Evolutionary conservation across 2,329 filamentous ascomycete species (phyloP), one percentile per base, ranked within the genome.

Genomic region (Arthrobotrys megalospora): DNA sequence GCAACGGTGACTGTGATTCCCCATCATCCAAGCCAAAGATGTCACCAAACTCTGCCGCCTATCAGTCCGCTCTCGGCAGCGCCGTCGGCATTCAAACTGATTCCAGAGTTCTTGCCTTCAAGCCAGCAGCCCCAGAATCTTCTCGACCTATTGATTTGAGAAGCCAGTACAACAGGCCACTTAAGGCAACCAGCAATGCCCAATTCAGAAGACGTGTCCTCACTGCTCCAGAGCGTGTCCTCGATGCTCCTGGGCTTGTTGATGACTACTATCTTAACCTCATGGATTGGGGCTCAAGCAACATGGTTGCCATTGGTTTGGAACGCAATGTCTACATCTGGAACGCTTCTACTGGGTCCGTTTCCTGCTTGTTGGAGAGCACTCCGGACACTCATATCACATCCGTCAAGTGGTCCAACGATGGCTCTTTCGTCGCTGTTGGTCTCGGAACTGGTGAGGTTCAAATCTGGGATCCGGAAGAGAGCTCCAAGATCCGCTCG

Each of bases 201-300:
- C 93, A 94, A 36, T 94, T 94, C 85, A 91, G 94, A 80, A 92
- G 96, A 80, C 93, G 95, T 82, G 93, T 99, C 76, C 92, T 96
- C 66, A 97, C 96, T 6, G 94, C 95, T 11, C 96, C 96, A 10
- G 96, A 99, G 86, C 93, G 96, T 80, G 96, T 99, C 12, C 90
- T 99, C 28, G 96, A 99, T 85, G 96, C 96, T 3, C 96, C 96
- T 5, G 96, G 95, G 70, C 90, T 99, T 66, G 92, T 98, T 79
- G 96, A 99, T 83, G 96, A 99, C 86, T 99, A 98, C 89, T 99
- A 99, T 85, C 92, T 99, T 82, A 99, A 99, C 87, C 89, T 99
- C 45, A 90, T 99, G 28, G 96, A 99, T 87, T 99, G 96, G 96
- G 97, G 94, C 84, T 96, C 94, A 6, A 91, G 92, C 78, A 99